A percentile compares a stretch with the other conserved stretches of the same genome.
Conservation (phyloP, 164 flowering plant species). For the Echeveria elegans region DNA sequence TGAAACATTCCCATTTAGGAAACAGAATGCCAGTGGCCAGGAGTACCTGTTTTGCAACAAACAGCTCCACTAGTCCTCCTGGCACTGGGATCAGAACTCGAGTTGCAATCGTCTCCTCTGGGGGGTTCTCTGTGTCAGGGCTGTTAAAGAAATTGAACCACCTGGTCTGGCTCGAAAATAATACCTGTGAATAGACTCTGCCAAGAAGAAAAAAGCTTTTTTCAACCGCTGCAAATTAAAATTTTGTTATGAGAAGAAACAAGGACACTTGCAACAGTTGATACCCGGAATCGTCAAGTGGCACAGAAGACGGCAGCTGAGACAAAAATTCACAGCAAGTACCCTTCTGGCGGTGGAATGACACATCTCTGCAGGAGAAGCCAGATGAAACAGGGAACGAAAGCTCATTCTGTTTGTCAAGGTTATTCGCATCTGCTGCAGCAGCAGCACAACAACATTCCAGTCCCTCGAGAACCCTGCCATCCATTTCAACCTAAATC, state of each 20-base stretch:
- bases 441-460: conserved; percentile 6
- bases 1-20: background rate
- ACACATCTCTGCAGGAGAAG: conserved; percentile 1
- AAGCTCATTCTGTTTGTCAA: background rate
- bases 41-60: conserved; percentile 6
- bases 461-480: conserved; percentile 1
- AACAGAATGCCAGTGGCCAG: too few species aligned
- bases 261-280: background rate
- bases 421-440: background rate
- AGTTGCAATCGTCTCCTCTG: background rate
- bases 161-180: conserved; percentile 1
- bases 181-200: conserved; percentile 2
- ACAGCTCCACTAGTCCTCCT: conserved; percentile 6
- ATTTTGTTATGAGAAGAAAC: background rate
- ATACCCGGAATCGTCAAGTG: background rate
- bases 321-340: background rate
- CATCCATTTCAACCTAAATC: background rate
- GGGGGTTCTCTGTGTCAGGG: background rate
- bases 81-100: conserved; percentile 9
- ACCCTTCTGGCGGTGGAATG: background rate
- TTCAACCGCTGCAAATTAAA: background rate
- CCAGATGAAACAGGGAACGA: background rate
- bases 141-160: background rate
- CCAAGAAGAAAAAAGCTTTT: background rate
- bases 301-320: conserved; percentile 5